Conservation (phyloP, 208 protist species). For the Trypanosoma theileri region DNA sequence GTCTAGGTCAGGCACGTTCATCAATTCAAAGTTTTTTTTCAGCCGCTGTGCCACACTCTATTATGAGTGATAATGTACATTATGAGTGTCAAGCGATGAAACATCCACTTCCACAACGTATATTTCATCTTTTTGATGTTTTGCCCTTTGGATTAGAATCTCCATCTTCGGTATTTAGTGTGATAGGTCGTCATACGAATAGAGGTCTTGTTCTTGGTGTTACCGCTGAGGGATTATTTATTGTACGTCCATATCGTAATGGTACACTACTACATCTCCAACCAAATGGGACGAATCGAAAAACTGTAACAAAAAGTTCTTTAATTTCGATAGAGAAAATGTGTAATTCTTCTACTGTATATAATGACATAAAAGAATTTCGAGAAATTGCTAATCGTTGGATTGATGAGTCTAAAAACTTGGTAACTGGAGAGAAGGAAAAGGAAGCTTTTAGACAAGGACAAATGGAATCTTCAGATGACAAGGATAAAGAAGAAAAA, state of each 20-base stretch:
- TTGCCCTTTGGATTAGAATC: slow-evolving; percentile 55
- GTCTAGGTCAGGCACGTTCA: neutral
- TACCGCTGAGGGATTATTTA: slow-evolving; percentile 33
- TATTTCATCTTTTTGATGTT: slow-evolving; percentile 64
- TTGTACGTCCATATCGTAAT: slow-evolving; percentile 40
- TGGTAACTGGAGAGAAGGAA: neutral
- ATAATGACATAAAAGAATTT: neutral
- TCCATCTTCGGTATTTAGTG: slow-evolving; percentile 46
- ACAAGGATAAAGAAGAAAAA: neutral
- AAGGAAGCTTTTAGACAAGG: neutral
- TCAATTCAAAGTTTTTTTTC: neutral
- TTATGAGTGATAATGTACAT: slow-evolving; percentile 30
- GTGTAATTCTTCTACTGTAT: slow-evolving; percentile 1
- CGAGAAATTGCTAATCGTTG: neutral
- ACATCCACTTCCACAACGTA: slow-evolving; percentile 32
- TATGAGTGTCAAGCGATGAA: slow-evolving; percentile 50
- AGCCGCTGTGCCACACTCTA: neutral
- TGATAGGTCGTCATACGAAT: slow-evolving; percentile 61
- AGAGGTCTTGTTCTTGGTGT: slow-evolving; percentile 48
- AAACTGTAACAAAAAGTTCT: slow-evolving; percentile 1
- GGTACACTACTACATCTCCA: slow-evolving; percentile 27
- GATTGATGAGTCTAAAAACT: neutral
- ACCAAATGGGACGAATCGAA: slow-evolving; percentile 6
- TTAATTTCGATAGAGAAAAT: neutral
- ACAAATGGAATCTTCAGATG: neutral